Evolutionary conservation across 352 stramenopile species (phyloP).

Genomic region (Peronosclerospora sorghi): DNA sequence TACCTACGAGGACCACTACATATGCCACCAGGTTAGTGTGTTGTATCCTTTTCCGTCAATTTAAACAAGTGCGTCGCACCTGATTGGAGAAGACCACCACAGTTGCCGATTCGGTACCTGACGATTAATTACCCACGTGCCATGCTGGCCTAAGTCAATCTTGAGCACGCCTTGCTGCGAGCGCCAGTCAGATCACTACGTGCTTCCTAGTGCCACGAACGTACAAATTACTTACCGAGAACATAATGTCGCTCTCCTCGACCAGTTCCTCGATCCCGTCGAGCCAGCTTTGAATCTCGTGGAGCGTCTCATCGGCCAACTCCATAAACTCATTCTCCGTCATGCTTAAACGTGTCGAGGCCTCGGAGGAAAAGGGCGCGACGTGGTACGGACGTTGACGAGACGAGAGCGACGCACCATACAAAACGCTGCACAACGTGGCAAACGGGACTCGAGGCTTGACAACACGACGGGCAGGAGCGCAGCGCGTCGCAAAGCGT

Average conservation of each 20-base stretch:
- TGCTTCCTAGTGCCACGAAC: background rate
- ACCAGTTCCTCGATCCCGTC: conserved; percentile 82
- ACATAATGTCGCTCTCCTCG: conserved; percentile 70
- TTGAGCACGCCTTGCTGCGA: conserved; percentile 92
- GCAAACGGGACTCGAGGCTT: too few relatives aligned
- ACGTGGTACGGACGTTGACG: conserved; percentile 1
- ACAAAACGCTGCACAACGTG: background rate
- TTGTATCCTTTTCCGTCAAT: too few relatives aligned
- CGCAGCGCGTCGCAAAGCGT: conserved; percentile 7
- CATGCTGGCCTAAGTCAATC: conserved; percentile 87
- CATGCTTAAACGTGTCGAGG: conserved; percentile 14
- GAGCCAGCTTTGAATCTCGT: conserved; percentile 66
- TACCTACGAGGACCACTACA: conserved; percentile 82
- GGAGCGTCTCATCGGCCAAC: conserved; percentile 58
- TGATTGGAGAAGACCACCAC: conserved; percentile 95
- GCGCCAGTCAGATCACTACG: background rate
- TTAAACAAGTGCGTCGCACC: conserved; percentile 23
- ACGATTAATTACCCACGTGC: conserved; percentile 97
- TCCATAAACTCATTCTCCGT: conserved; percentile 76
- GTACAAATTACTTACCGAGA: conserved; percentile 37
- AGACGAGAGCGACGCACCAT: background rate
- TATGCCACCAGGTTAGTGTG: too few relatives aligned
- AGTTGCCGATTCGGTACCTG: conserved; percentile 96
- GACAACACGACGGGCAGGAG: background rate
- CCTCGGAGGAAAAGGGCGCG: conserved; percentile 13